A percentile compares a stretch with the other conserved stretches of the same genome.
Conservation (phyloP, 169 alveolate species). For the Cryptosporidium xiaoi region DNA sequence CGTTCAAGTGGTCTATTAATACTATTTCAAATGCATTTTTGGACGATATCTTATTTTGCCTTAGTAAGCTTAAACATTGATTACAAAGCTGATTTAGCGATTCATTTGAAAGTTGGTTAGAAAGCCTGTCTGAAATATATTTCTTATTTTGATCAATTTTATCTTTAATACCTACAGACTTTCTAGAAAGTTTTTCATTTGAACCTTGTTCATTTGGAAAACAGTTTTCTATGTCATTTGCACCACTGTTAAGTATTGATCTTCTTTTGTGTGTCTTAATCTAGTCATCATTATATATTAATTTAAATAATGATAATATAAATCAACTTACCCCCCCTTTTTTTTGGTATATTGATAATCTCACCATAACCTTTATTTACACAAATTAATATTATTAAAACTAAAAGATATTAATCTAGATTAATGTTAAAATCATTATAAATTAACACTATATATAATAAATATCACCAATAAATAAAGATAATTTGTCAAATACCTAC, state of each 20-base stretch:
- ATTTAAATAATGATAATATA: background rate
- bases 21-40: slow-evolving; percentile 87
- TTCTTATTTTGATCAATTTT: slow-evolving; percentile 24
- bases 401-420: background rate
- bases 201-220: background rate
- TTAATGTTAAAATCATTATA: background rate
- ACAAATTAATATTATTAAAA: background rate
- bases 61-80: slow-evolving; percentile 46
- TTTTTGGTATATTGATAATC: slow-evolving; percentile 31
- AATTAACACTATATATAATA: no score
- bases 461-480: no score
- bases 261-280: background rate
- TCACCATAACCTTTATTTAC: slow-evolving; percentile 12
- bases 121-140: slow-evolving; percentile 7
- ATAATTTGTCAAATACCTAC: no score
- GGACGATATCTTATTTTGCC: slow-evolving; percentile 83
- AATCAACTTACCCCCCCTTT: slow-evolving; percentile 19
- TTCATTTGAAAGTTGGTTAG: slow-evolving; percentile 6
- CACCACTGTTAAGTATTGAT: slow-evolving; percentile 6
- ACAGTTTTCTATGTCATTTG: slow-evolving; percentile 13
- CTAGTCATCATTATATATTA: background rate
- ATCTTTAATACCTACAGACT: slow-evolving; percentile 23
- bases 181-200: slow-evolving; percentile 15
- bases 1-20: slow-evolving; percentile 86
- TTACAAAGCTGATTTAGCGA: slow-evolving; percentile 36